Evolutionary conservation across 2,329 filamentous ascomycete species (phyloP).

Genomic region (Cryphonectria naterciae): DNA sequence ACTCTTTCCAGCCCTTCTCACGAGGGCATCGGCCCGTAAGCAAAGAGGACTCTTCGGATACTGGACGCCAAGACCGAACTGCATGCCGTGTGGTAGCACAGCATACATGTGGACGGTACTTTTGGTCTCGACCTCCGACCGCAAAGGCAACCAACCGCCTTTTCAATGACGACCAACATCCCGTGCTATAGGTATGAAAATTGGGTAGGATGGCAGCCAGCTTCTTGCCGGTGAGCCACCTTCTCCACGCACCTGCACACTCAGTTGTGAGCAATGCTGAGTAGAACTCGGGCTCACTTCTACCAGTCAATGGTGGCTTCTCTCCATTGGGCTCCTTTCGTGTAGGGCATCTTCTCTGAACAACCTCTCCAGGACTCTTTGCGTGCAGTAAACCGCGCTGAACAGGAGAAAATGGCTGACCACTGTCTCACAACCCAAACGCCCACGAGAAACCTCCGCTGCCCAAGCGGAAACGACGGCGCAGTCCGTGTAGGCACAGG

Average conservation of each 20-base stretch:
- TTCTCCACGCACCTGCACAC: background rate
- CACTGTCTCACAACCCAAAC: background rate
- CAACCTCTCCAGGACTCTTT: background rate
- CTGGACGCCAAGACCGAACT: background rate
- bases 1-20: background rate
- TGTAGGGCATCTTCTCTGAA: background rate
- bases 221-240: background rate
- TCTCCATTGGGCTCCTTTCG: background rate
- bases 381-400: background rate
- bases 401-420: background rate
- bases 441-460: background rate
- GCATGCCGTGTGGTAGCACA: background rate
- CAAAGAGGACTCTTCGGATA: background rate
- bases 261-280: background rate
- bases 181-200: too few relatives aligned
- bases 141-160: background rate
- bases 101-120: background rate
- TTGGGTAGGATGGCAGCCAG: background rate
- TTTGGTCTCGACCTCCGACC: background rate
- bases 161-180: background rate
- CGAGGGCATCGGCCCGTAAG: background rate
- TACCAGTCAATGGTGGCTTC: background rate
- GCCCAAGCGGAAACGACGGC: background rate
- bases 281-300: background rate
- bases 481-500: background rate